Evolutionary conservation across 306 rosid species (phyloP).

Genomic region (Macrotyloma uniflorum): DNA sequence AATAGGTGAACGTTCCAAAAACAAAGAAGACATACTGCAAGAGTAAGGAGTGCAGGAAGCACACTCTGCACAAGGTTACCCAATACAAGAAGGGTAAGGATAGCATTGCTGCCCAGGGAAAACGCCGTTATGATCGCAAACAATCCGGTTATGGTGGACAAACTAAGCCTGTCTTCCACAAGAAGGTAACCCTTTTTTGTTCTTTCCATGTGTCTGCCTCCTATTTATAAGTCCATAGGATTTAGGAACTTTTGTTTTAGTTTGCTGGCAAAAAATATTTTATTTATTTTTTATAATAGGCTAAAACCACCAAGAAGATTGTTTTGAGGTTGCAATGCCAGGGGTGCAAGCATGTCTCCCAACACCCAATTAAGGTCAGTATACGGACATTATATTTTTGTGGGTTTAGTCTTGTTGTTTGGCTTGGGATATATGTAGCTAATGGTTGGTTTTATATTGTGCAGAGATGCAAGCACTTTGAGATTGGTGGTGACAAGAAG

Average conservation of each 20-base stretch:
- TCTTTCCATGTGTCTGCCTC: not conserved
- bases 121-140: conserved; percentile 62
- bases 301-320: conserved; percentile 63
- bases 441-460: conserved; percentile 14
- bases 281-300: conserved; percentile 32
- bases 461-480: conserved; percentile 71
- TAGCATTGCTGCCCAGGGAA: conserved; percentile 59
- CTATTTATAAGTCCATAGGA: not conserved
- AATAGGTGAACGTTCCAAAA: conserved; percentile 66
- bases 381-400: not conserved
- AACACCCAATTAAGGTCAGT: conserved; percentile 56
- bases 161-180: conserved; percentile 66
- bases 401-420: not conserved
- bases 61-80: conserved; percentile 59
- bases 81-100: conserved; percentile 67
- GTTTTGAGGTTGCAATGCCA: conserved; percentile 66
- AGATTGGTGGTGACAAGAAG: conserved; percentile 69
- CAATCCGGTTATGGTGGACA: conserved; percentile 68
- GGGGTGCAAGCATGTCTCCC: conserved; percentile 64
- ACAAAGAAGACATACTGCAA: conserved; percentile 69
- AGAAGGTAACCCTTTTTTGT: conserved; percentile 39
- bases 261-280: not conserved
- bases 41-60: conserved; percentile 62
- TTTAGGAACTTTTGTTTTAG: not conserved
- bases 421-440: not conserved